Evolutionary conservation across 768 basidiomycete genomes (phyloP), one percentile per base, ranked within the genome.

Genomic region (Tephrocybe sp.): DNA sequence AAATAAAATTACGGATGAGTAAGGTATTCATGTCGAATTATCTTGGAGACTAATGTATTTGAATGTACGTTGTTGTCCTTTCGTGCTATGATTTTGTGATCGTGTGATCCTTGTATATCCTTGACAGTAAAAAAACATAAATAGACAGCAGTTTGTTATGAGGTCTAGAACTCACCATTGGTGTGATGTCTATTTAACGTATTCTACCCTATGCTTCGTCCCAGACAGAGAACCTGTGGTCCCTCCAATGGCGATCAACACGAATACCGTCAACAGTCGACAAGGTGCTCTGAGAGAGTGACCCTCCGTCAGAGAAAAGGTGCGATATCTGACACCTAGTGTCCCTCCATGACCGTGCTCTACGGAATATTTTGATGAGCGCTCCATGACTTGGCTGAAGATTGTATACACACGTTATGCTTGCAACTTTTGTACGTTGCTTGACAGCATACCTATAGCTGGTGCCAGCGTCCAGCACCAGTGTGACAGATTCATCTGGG

Each of bases 361-460:
- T 88, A 18, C 24, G 0, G 25, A 18, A 17, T 15, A n/a, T 32
- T 11, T 30, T 12, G 15, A 39, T 47, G 25, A 43, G 23, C 14
- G 23, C n/a, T 24, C 4, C 36, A n/a, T 20, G 45, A 47, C 23
- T 28, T 48, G 57, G 48, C 42, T 33, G 38, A n/a, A 23, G 52
- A 18, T 46, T 36, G 32, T 17, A 45, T 37, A 72, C 84, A 61
- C 67, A 87, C 86, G 84, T 85, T 67, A 88, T 78, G 63, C 84
- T 83, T 51, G 78, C 83, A 24, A 87, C 85, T 61, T 81, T 83
- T 44, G 79, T 77, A 56, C 75, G 78, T 54, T 76, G 75, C 65
- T 86, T 87, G 52, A 88, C 69, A 30, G 82, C 84, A 65, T 88
- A 87, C 61, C 79, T 78, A 71, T 88, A 88, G 33, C 81, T 69